These are phyloP conservation scores for Canariomyces notabilis DNA, from an alignment of 2,329 filamentous ascomycete species.

Conservation along the genomic window DNA sequence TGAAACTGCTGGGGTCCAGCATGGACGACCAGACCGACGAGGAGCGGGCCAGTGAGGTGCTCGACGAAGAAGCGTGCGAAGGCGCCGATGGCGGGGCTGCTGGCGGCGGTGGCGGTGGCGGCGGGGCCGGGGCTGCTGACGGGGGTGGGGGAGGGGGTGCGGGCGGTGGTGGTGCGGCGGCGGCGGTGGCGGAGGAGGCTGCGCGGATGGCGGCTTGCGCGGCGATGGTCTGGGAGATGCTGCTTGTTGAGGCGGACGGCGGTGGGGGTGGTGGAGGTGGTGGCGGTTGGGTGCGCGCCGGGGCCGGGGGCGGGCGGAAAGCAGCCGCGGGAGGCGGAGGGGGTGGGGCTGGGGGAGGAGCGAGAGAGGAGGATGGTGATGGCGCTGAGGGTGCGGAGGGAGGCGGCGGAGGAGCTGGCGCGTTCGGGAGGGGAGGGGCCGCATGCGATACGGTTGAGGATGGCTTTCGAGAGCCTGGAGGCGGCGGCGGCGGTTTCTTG, in stretches of 20 bases:
- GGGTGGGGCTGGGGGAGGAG: conserved; percentile 34
- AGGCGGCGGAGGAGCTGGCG: conserved; percentile 35
- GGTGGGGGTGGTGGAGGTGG: conserved; percentile 34
- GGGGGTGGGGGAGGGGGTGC: conserved; percentile 34
- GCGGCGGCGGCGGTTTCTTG: conserved; percentile 66
- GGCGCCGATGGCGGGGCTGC: conserved; percentile 30
- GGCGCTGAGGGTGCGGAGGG: conserved; percentile 28
- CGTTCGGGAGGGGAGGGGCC: conserved; percentile 29
- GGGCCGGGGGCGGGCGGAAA: conserved; percentile 38
- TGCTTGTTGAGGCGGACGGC: conserved; percentile 28
- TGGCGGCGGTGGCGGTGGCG: conserved; percentile 38
- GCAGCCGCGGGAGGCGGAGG: conserved; percentile 41
- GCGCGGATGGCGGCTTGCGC: conserved; percentile 38
- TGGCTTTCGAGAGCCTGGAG: conserved; percentile 56
- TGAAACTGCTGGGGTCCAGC: conserved; percentile 73
- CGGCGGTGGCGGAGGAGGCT: conserved; percentile 26
- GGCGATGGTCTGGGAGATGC: conserved; percentile 33
- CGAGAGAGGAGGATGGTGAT: conserved; percentile 32
- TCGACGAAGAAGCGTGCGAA: conserved; percentile 29
- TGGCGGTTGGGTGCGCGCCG: conserved; percentile 26
- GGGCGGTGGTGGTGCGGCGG: conserved; percentile 32
- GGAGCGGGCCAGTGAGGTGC: conserved; percentile 30
- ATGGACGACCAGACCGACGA: conserved; percentile 54
- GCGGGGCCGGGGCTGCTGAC: conserved; percentile 33
- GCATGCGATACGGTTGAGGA: conserved; percentile 38